A percentile compares a stretch with the other conserved stretches of the same genome.
Evolutionary conservation across 2,329 filamentous ascomycete genomes (phyloP).

Genomic region (Blastomyces gilchristii): DNA sequence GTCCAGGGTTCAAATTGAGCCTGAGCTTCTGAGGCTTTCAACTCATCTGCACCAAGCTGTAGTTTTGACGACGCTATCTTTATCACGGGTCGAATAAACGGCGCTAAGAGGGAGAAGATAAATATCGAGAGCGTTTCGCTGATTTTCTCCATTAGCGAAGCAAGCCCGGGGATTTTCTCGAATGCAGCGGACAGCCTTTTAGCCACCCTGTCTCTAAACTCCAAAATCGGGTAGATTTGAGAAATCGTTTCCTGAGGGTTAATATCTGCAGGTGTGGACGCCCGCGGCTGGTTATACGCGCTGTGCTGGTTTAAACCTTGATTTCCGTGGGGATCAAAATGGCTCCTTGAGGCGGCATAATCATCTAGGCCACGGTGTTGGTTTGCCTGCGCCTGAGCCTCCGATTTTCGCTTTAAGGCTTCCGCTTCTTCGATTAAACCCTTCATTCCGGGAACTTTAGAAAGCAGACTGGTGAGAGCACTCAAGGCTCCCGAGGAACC

Average conservation of each 20-base stretch:
- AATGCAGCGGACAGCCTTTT: conserved; percentile 75
- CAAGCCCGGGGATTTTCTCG: conserved; percentile 82
- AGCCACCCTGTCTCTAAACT: conserved; percentile 90
- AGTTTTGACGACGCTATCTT: conserved; percentile 71
- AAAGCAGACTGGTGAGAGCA: conserved; percentile 62
- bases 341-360: conserved; percentile 18
- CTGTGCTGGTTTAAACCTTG: conserved; percentile 9
- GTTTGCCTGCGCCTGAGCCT: conserved; percentile 55
- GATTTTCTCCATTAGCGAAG: conserved; percentile 84
- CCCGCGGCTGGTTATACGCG: conserved; percentile 27
- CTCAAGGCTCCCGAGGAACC: conserved; percentile 35
- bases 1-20: conserved; percentile 74
- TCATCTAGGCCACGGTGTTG: conserved; percentile 27
- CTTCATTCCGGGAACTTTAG: conserved; percentile 63
- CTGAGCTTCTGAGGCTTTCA: conserved; percentile 57
- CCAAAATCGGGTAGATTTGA: conserved; percentile 88
- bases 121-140: conserved; percentile 88
- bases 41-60: conserved; percentile 71
- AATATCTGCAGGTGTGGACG: conserved; percentile 40
- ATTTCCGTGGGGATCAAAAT: conserved; percentile 16
- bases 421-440: conserved; percentile 58
- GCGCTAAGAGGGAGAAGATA: conserved; percentile 78
- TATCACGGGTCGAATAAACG: conserved; percentile 87
- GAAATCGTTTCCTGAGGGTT: conserved; percentile 66
- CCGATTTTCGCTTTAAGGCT: conserved; percentile 50